Percentiles rank a stretch among this genome's conserved stretches.
phyloP scores from a whole-genome alignment of 371 early-diverging fungal genomes.

The Polyrhizophydium stewartii region DNA sequence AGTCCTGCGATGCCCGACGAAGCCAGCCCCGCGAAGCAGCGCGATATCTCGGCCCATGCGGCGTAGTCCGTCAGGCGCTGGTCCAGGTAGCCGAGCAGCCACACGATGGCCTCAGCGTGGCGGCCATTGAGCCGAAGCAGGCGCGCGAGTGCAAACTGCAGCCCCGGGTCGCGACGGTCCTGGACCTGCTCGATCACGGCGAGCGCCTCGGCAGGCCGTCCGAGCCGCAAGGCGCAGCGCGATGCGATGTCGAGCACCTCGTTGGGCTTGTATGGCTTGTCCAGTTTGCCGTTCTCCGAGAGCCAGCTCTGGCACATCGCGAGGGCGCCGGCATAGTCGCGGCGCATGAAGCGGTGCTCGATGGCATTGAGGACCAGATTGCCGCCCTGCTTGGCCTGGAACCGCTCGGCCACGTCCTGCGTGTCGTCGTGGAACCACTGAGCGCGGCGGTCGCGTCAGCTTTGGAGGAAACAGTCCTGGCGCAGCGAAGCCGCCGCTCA shows the following conservation, averaged over 20 bases:
- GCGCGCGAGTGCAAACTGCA: neutral
- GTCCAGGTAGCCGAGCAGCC: neutral
- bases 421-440: neutral
- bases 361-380: neutral
- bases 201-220: neutral
- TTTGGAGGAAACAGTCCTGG: too few relatives aligned
- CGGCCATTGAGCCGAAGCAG: neutral
- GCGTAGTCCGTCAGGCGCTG: neutral
- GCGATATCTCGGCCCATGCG: slow-evolving; percentile 3
- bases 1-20: too few relatives aligned
- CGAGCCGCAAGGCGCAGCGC: neutral
- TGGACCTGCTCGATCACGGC: neutral
- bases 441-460: neutral
- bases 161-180: neutral
- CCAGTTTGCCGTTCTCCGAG: neutral
- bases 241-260: neutral
- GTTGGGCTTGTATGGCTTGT: neutral
- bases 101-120: neutral
- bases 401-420: neutral
- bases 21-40: neutral
- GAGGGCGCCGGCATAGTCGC: neutral
- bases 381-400: neutral
- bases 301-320: neutral
- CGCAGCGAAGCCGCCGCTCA: neutral
- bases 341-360: neutral